These are phyloP conservation scores for Scutellaria barbata DNA, from an alignment of 257 asterid genomes.

Conservation along the genomic window DNA sequence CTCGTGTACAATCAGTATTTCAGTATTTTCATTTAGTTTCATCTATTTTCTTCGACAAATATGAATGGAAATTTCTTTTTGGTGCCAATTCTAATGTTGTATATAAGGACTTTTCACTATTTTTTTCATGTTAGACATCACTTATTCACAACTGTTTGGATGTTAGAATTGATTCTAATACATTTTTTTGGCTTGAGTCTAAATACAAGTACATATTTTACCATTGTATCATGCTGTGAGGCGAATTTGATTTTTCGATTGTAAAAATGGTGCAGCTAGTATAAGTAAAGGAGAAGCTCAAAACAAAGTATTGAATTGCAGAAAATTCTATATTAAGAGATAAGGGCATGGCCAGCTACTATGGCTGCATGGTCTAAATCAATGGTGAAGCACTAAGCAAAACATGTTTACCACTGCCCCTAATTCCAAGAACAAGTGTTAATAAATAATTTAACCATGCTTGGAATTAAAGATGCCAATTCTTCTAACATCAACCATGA, in stretches of 20 bases:
- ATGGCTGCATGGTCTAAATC: background rate
- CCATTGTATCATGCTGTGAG: too few relatives aligned
- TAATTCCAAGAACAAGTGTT: constrained; percentile 37
- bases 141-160: too few relatives aligned
- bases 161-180: too few relatives aligned
- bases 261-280: background rate
- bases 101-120: too few relatives aligned
- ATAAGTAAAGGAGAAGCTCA: constrained; percentile 8
- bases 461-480: constrained; percentile 38
- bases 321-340: background rate
- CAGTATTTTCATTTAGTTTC: background rate
- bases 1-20: constrained; percentile 27
- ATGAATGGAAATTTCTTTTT: background rate
- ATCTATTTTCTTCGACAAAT: background rate
- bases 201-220: too few relatives aligned
- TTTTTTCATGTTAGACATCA: too few relatives aligned
- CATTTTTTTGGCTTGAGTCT: too few relatives aligned
- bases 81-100: too few relatives aligned
- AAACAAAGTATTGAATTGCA: constrained; percentile 21
- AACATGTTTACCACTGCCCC: constrained; percentile 48
- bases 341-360: constrained; percentile 12
- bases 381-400: constrained; percentile 41
- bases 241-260: background rate
- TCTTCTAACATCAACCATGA: background rate
- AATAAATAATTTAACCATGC: constrained; percentile 32